Percentiles rank a stretch among this genome's conserved stretches.
phyloP scores from a whole-genome alignment of 495 filamentous ascomycete species.

The Lasiosphaeria ovina region DNA sequence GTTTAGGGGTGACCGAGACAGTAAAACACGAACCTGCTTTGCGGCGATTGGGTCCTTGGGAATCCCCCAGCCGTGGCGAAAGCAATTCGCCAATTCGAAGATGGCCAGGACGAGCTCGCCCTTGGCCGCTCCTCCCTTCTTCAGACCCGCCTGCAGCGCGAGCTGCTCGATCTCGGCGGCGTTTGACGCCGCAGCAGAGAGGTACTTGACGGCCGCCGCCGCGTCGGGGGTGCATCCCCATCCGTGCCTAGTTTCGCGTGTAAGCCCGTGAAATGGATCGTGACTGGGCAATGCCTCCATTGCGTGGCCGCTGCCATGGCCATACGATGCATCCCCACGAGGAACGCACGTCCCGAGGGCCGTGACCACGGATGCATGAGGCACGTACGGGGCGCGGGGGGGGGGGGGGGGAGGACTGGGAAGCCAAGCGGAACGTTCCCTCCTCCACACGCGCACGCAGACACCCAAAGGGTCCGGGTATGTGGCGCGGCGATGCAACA shows the following conservation, averaged over 20 bases:
- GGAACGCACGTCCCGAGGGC: not conserved
- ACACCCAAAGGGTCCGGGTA: no score
- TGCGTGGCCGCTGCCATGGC: slow-evolving; percentile 19
- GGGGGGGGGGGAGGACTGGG: no score
- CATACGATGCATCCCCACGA: slow-evolving; percentile 17
- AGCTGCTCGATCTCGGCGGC: slow-evolving; percentile 80
- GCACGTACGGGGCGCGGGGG: not conserved
- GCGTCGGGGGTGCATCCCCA: slow-evolving; percentile 81
- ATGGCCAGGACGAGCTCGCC: slow-evolving; percentile 97
- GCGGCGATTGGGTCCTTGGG: slow-evolving; percentile 85
- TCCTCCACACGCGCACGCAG: no score
- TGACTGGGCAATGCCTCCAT: slow-evolving; percentile 18
- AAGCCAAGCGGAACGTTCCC: no score
- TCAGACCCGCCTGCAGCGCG: slow-evolving; percentile 79
- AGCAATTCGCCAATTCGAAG: slow-evolving; percentile 92
- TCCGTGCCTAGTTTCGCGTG: slow-evolving; percentile 64
- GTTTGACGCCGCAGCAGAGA: slow-evolving; percentile 87
- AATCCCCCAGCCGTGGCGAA: slow-evolving; percentile 94
- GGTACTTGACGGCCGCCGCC: slow-evolving; percentile 73
- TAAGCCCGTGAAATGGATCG: slow-evolving; percentile 14
- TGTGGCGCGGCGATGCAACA: no score
- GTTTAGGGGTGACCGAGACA: not conserved
- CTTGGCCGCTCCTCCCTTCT: slow-evolving; percentile 92
- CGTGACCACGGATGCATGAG: slow-evolving; percentile 10
- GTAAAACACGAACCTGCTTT: slow-evolving; percentile 47